Percentiles rank a stretch among this genome's conserved stretches.
Evolutionary conservation across 371 early-diverging fungal genomes (phyloP).

Genomic region (Paraphysoderma sedebokerense): DNA sequence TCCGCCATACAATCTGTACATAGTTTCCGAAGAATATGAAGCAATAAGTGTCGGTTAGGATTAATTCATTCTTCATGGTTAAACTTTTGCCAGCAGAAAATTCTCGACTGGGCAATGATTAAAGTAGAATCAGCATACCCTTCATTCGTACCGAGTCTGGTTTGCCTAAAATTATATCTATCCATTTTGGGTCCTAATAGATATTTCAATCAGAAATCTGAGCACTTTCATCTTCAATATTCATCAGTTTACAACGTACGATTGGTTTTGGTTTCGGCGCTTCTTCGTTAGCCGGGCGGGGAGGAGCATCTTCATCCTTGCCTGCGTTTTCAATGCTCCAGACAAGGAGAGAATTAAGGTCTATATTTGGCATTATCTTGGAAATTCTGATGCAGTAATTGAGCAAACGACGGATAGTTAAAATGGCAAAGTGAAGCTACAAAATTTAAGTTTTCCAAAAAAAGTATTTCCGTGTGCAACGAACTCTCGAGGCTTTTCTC

Average conservation of each 20-base stretch:
- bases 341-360: conserved; percentile 57
- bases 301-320: conserved; percentile 45
- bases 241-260: conserved; percentile 10
- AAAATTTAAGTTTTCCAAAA: no score
- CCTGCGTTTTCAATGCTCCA: conserved; percentile 75
- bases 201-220: not conserved
- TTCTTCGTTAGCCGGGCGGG: conserved; percentile 18
- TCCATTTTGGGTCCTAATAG: conserved; percentile 51
- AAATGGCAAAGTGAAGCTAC: no score
- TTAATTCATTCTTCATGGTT: not conserved
- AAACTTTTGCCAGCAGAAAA: not conserved
- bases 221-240: conserved; percentile 6
- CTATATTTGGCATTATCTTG: no score
- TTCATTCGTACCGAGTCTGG: conserved; percentile 73
- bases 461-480: no score
- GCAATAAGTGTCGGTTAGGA: not conserved
- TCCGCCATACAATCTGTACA: conserved; percentile 43
- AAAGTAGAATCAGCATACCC: conserved; percentile 23
- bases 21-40: not conserved
- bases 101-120: not conserved
- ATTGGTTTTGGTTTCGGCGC: conserved; percentile 17
- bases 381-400: no score
- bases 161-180: conserved; percentile 84
- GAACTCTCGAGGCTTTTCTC: no score
- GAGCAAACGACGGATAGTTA: no score